Evolutionary conservation across 805 yeast species (phyloP), one percentile per base, ranked within the genome.

Genomic region (Lachancea kluyveri): DNA sequence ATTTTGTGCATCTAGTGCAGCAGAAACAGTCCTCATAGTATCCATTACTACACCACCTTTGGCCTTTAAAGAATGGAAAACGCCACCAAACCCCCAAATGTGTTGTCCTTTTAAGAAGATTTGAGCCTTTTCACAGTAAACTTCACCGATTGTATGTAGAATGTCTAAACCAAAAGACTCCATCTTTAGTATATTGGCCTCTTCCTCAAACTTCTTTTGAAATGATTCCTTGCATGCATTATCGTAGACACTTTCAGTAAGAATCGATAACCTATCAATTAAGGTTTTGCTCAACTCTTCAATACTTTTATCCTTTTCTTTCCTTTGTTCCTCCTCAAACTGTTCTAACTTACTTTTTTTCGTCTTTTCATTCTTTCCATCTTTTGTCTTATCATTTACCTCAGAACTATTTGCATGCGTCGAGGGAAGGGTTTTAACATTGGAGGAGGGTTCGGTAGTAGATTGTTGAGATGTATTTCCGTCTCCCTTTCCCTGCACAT

Each of bases 81-180:
- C 59, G n/a, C 92, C 90, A 5, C 85, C 79, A 47, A 80, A 61
- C 1, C 83, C 82, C 45, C 74, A 65, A 26, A 73, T 65, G 24
- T 68, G 68, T 45, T 78, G 86, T 6, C 80, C 71, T 44, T 79
- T 80, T 24, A 82, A 55, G 40, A 71, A 79, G 12, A 80, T 72
- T 36, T 70, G 69, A 17, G 77, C 79, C 51, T 81, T 79, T 46
- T 78, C 69, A 39, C 67, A 62, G 51, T 83, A 83, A 2, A 79
- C 72, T 31, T 72, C 68, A 15, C 92, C 94, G 33, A 83, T 71
- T 0, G 84, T 70, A 45, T 83, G 92, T 28, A 84, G 67, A 21
- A 83, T 80, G 49, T 83, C 87, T 19, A 81, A 58, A n/a, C 94
- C 94, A 58, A 83, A 83, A 14, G 90, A 80, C 55, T 83, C 92